These are phyloP conservation scores for Sporothrix inflata DNA, from an alignment of 2,329 filamentous ascomycete genomes.

Conservation along the genomic window DNA sequence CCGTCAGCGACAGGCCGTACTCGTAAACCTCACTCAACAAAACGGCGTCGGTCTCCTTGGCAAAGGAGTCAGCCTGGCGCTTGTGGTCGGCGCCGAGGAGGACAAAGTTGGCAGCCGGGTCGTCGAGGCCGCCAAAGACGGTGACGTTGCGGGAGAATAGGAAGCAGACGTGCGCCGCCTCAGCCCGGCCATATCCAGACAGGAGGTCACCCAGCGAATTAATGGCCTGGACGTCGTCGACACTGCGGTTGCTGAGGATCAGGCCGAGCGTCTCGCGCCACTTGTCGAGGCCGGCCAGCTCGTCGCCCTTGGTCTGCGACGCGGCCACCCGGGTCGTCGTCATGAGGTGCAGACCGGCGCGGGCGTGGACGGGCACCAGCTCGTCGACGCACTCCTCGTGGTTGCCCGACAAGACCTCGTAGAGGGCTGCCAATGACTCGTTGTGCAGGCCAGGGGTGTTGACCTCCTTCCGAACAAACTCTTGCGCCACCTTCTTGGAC, in stretches of 20 bases:
- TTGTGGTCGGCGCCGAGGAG: conserved; percentile 80
- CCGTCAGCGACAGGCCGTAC: conserved; percentile 76
- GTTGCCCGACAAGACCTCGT: conserved; percentile 92
- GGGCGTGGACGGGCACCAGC: conserved; percentile 87
- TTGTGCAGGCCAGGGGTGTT: conserved; percentile 78
- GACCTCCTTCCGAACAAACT: conserved; percentile 94
- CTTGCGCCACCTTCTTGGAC: conserved; percentile 91
- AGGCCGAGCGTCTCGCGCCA: conserved; percentile 91
- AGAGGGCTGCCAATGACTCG: conserved; percentile 86
- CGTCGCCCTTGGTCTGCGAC: conserved; percentile 70
- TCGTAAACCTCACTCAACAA: conserved; percentile 96
- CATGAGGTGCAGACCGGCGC: conserved; percentile 89
- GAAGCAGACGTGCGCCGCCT: conserved; percentile 93
- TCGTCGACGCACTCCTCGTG: conserved; percentile 94
- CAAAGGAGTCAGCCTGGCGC: conserved; percentile 70
- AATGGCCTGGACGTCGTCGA: conserved; percentile 76
- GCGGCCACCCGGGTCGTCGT: conserved; percentile 71
- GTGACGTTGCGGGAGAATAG: conserved; percentile 76
- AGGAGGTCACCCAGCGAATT: conserved; percentile 80
- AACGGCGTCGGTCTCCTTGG: conserved; percentile 81
- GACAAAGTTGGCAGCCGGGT: conserved; percentile 76
- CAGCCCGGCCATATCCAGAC: conserved; percentile 80
- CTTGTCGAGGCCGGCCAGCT: conserved; percentile 82
- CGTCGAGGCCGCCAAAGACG: conserved; percentile 81
- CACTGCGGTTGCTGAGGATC: conserved; percentile 84